Base-by-base conservation (phyloP, 176 grass and related monocot genomes). In the Oryza glaberrima region DNA sequence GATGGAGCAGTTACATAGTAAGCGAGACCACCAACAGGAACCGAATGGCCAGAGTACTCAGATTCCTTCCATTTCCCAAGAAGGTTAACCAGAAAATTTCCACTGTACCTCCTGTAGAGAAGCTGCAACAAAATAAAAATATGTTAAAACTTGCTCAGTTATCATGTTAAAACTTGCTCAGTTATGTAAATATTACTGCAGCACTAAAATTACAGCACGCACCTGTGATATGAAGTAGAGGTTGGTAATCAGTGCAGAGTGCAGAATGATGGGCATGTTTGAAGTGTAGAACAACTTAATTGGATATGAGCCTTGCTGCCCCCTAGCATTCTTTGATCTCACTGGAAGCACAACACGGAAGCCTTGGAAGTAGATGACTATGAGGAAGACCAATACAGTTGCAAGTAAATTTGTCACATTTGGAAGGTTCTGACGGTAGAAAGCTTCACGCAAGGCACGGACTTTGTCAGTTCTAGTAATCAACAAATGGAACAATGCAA, bases 271-370 rank as follows among this genome's bases (percentile, higher is more conserved):
- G 67, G 93, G 95, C 95, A 98, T 95, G 83, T 95, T 98, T 0
- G 90, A 95, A 84, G 95, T 98, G 83, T 95, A 98, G 82, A 98
- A 98, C 34, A 98, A 70, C 83, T 98, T 98, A 72, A 98, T 98
- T 5, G 95, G 95, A 68, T 98, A 98, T 44, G 93, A 98, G 30
- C 95, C 95, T 87, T 95, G 95, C 75, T 98, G 95, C 11, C 93
- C 95, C 48, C 95, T 88, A 41, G 93, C 95, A 82, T 95, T 40
- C 73, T 95, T 98, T 38, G 92, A 95, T 44, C 93, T 95, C 76
- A 98, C 95, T 86, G 95, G 95, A 32, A 98, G 87, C 63, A 98
- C 95, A 81, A 98, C 95, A 6, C 91, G 82, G 81, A 98, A 98
- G 19, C 95, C 95, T 92, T 95, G 95, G 91, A 98, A 98, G 20